Evolutionary conservation across 2,329 filamentous ascomycete genomes (phyloP).

Genomic region (Monosporascus cannonballus): DNA sequence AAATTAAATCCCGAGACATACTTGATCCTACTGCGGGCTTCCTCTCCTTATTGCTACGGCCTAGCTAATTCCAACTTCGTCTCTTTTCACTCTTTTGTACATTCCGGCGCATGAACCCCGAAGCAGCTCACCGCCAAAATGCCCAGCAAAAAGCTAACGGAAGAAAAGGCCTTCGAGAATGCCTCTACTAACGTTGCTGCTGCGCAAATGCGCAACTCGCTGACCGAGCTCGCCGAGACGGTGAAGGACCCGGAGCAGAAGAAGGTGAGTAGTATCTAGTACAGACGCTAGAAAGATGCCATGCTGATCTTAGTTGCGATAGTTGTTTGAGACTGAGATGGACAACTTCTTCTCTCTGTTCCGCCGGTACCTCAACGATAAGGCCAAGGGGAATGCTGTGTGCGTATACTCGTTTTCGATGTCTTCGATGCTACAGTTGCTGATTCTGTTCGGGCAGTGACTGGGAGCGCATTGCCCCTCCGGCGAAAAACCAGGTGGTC

Average conservation of each 20-base stretch:
- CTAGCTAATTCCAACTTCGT: background rate
- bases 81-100: constrained; percentile 2
- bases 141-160: constrained; percentile 25
- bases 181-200: constrained; percentile 96
- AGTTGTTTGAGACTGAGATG: constrained; percentile 98
- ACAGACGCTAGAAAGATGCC: background rate
- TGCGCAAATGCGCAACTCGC: constrained; percentile 96
- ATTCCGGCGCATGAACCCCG: background rate
- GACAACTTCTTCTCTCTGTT: constrained; percentile 99
- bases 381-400: constrained; percentile 93
- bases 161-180: constrained; percentile 91
- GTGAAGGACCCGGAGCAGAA: constrained; percentile 76
- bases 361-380: constrained; percentile 96
- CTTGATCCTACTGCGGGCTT: background rate
- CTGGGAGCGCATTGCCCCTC: constrained; percentile 95
- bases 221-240: constrained; percentile 87
- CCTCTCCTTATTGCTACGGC: background rate
- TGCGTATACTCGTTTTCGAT: constrained; percentile 34
- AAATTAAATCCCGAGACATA: background rate
- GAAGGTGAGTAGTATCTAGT: constrained; percentile 57
- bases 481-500: constrained; percentile 88
- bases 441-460: constrained; percentile 49
- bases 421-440: constrained; percentile 4
- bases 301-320: constrained; percentile 12
- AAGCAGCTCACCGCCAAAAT: background rate